These are phyloP conservation scores for Favolaschia claudopus DNA, from an alignment of 768 basidiomycete genomes.

Conservation along the genomic window DNA sequence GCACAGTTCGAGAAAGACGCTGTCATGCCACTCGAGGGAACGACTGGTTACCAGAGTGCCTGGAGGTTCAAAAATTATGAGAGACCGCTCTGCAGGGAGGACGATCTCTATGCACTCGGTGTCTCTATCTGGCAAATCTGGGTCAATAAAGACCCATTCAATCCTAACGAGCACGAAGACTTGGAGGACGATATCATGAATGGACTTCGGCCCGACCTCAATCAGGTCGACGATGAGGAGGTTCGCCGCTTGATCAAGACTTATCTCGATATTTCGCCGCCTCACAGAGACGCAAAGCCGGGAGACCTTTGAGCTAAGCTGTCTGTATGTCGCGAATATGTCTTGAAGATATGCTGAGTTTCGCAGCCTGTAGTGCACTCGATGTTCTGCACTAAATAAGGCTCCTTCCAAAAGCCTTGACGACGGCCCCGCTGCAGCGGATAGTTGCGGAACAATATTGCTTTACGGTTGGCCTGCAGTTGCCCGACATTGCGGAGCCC, in stretches of 20 bases:
- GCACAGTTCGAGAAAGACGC: constrained; percentile 15
- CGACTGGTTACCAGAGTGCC: constrained; percentile 20
- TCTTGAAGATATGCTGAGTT: no score
- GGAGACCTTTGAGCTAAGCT: no score
- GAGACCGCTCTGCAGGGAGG: constrained; percentile 24
- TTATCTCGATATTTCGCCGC: constrained; percentile 2
- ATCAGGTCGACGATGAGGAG: constrained; percentile 25
- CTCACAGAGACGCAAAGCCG: no score
- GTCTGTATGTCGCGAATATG: no score
- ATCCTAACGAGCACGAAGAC: constrained; percentile 23
- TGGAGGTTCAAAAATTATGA: constrained; percentile 6
- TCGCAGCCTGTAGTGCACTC: no score
- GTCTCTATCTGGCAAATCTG: constrained; percentile 34
- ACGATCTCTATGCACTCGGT: constrained; percentile 36
- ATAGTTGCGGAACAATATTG: no score
- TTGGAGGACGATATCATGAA: constrained; percentile 14
- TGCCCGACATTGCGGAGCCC: no score
- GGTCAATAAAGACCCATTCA: constrained; percentile 29
- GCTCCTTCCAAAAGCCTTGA: no score
- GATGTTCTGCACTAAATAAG: no score
- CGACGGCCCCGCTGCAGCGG: no score
- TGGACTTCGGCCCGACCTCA: constrained; percentile 29
- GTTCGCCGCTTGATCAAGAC: constrained; percentile 17
- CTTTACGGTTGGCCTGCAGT: no score
- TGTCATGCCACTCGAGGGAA: background rate